Evolutionary conservation across 2,329 filamentous ascomycete genomes (phyloP).

Genomic region (Pseudogymnoascus sp.): DNA sequence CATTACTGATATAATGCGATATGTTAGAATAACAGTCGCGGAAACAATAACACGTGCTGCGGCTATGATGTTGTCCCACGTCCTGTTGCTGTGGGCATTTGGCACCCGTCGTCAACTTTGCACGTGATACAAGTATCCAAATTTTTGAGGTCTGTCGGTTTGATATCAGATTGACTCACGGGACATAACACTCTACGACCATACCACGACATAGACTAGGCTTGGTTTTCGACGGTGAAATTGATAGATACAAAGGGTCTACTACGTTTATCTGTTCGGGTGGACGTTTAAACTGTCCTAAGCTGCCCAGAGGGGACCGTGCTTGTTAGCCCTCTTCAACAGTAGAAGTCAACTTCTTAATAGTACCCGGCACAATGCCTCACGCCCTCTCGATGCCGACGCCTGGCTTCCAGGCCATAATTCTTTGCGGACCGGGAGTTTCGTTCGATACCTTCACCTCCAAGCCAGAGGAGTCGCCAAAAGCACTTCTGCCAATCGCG

Average conservation of each 20-base stretch:
- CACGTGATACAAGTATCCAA: constrained; percentile 4
- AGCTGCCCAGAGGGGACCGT: constrained; percentile 1
- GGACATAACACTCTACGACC: constrained; percentile 2
- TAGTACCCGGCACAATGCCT: constrained; percentile 48
- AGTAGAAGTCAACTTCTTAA: not conserved
- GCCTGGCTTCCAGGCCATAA: constrained; percentile 73
- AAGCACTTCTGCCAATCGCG: constrained; percentile 73
- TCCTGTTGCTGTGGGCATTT: not conserved
- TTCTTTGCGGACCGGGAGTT: constrained; percentile 74
- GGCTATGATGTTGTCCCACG: not conserved
- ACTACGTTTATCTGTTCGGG: not conserved
- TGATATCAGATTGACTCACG: constrained; percentile 8
- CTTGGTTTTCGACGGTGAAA: not conserved
- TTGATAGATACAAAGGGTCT: not conserved
- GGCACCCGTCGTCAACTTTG: not conserved
- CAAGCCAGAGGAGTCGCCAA: constrained; percentile 71
- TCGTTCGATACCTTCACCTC: constrained; percentile 78
- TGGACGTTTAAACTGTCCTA: not conserved
- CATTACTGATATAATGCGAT: not conserved
- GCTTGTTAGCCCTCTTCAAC: not conserved
- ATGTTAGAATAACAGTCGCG: not conserved
- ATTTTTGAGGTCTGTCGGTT: constrained; percentile 1
- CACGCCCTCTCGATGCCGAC: constrained; percentile 67
- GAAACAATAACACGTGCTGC: not conserved
- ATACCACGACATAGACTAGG: constrained; percentile 1